These are phyloP conservation scores for Aspergillus sojae DNA, from an alignment of 2,329 filamentous ascomycete genomes.

Conservation along the genomic window DNA sequence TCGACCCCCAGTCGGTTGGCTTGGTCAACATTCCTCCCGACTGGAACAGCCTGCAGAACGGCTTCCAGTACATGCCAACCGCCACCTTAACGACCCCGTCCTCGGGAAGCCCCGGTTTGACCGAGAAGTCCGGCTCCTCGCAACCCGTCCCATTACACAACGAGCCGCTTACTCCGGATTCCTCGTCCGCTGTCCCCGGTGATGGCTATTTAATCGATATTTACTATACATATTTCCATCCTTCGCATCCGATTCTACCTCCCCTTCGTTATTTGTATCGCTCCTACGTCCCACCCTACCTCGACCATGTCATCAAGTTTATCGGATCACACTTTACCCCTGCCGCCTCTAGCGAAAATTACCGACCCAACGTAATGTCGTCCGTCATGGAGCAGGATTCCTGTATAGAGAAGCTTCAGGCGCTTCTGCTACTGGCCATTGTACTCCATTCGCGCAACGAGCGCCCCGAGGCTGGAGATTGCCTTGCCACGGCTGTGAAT, in stretches of 20 bases:
- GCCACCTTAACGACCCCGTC: constrained; percentile 27
- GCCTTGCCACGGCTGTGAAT: constrained; percentile 69
- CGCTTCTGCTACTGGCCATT: constrained; percentile 74
- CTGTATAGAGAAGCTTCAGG: constrained; percentile 71
- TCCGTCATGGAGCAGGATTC: constrained; percentile 38
- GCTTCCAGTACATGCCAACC: constrained; percentile 27
- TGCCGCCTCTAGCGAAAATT: constrained; percentile 47
- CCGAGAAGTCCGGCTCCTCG: constrained; percentile 21
- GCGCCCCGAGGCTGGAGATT: constrained; percentile 66
- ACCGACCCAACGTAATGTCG: constrained; percentile 41
- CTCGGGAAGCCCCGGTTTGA: constrained; percentile 28
- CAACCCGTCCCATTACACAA: constrained; percentile 23
- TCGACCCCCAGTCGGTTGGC: constrained; percentile 21
- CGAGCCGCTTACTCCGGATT: constrained; percentile 41
- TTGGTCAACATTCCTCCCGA: constrained; percentile 43
- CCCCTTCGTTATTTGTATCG: constrained; percentile 48
- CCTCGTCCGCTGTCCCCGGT: constrained; percentile 31
- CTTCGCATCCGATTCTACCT: constrained; percentile 59
- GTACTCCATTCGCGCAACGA: constrained; percentile 76
- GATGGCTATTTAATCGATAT: constrained; percentile 53
- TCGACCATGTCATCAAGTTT: constrained; percentile 60
- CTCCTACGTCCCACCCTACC: constrained; percentile 45
- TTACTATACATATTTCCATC: constrained; percentile 60
- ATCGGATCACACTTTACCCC: constrained; percentile 59
- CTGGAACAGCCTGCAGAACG: constrained; percentile 39